Conservation (phyloP, 2,329 filamentous ascomycete species). For the Fusarium citri region DNA sequence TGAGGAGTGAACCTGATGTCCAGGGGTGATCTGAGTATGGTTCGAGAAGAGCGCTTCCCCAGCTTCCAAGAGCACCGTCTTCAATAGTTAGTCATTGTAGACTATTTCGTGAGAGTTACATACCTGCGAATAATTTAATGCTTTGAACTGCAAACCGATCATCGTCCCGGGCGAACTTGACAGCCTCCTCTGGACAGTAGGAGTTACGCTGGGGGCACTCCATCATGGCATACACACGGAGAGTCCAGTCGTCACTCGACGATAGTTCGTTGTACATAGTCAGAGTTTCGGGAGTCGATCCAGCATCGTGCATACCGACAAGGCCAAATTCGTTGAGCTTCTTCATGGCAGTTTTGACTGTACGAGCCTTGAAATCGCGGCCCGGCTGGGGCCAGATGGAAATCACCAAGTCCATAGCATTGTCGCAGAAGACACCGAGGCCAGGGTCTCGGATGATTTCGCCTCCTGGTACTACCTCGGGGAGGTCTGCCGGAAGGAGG, state of each 20-base stretch:
- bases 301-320: conserved; percentile 77
- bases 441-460: conserved; percentile 71
- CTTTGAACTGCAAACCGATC: conserved; percentile 68
- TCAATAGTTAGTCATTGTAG: background rate
- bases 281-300: conserved; percentile 66
- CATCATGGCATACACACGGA: conserved; percentile 76
- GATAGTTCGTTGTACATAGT: conserved; percentile 66
- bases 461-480: conserved; percentile 69
- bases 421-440: conserved; percentile 78
- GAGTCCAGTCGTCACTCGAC: conserved; percentile 62
- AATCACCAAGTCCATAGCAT: conserved; percentile 73
- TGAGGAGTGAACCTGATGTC: conserved; percentile 72
- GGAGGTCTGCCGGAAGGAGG: conserved; percentile 65
- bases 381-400: conserved; percentile 68
- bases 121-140: conserved; percentile 77
- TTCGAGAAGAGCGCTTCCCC: conserved; percentile 78
- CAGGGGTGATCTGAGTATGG: conserved; percentile 74
- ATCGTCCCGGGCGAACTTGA: conserved; percentile 57
- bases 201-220: conserved; percentile 74
- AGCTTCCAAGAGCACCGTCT: conserved; percentile 78
- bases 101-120: conserved; percentile 21
- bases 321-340: conserved; percentile 73
- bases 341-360: conserved; percentile 69
- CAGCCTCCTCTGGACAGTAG: conserved; percentile 67
- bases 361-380: conserved; percentile 63